Conservation (phyloP, 2,329 filamentous ascomycete species). For the Penicillium sp. region DNA sequence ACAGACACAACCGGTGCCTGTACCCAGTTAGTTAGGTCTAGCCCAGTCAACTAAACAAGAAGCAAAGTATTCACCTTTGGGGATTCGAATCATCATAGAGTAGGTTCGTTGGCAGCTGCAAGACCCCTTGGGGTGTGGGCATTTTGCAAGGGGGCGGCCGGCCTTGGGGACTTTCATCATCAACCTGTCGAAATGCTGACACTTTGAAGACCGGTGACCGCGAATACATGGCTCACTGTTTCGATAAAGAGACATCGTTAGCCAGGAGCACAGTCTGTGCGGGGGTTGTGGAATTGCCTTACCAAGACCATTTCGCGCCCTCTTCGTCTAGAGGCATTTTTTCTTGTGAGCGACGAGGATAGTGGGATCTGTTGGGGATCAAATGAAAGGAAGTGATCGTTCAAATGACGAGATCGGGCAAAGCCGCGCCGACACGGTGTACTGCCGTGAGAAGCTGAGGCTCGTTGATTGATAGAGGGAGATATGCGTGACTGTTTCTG, state of each 20-base stretch:
- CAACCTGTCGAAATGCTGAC: slow-evolving; percentile 52
- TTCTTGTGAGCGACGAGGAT: background rate
- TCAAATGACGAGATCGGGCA: slow-evolving; percentile 12
- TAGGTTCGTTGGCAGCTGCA: slow-evolving; percentile 48
- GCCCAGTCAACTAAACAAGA: background rate
- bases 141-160: slow-evolving; percentile 52
- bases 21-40: background rate
- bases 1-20: slow-evolving; percentile 47
- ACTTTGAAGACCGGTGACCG: slow-evolving; percentile 55
- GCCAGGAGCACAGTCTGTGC: slow-evolving; percentile 4
- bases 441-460: background rate
- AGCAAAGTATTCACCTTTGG: slow-evolving; percentile 39
- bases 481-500: too few species aligned
- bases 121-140: slow-evolving; percentile 49
- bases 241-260: background rate
- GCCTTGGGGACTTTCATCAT: slow-evolving; percentile 57
- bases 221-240: slow-evolving; percentile 54
- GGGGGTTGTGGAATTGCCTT: slow-evolving; percentile 22
- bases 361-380: background rate
- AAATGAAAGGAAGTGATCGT: slow-evolving; percentile 12
- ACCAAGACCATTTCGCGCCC: slow-evolving; percentile 53
- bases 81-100: slow-evolving; percentile 51
- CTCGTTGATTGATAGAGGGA: too few species aligned
- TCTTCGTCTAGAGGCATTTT: slow-evolving; percentile 51
- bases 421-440: background rate